A percentile compares a stretch with the other conserved stretches of the same genome.
Evolutionary conservation across 768 basidiomycete genomes (phyloP).

Genomic region (Mycena polygramma): DNA sequence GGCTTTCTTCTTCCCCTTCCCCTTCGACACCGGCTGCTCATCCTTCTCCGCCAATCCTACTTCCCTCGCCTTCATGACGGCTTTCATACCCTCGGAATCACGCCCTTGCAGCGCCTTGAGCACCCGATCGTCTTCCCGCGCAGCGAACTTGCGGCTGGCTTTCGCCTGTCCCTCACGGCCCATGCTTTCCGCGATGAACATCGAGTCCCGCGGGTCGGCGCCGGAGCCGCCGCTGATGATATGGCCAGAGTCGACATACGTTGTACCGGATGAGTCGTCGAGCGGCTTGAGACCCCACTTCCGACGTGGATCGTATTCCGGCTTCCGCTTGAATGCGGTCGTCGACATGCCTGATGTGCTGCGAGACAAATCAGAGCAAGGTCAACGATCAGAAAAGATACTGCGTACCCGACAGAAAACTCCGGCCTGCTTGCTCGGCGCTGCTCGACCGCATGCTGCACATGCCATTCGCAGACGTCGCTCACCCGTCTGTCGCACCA

Average conservation of each 20-base stretch:
- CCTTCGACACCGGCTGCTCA: conserved; percentile 37
- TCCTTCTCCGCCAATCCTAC: conserved; percentile 43
- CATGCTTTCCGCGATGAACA: conserved; percentile 76
- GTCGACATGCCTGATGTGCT: conserved; percentile 84
- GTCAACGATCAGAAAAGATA: not conserved
- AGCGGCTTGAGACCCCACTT: conserved; percentile 83
- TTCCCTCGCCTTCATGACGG: conserved; percentile 72
- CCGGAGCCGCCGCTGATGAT: conserved; percentile 65
- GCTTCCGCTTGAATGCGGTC: conserved; percentile 63
- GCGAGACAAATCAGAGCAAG: not conserved
- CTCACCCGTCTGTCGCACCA: conserved; percentile 94
- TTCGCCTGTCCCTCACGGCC: conserved; percentile 86
- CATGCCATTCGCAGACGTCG: conserved; percentile 93
- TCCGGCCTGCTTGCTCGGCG: conserved; percentile 85
- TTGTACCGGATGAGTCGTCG: conserved; percentile 57
- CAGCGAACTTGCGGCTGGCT: conserved; percentile 73
- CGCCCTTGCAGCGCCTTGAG: conserved; percentile 71
- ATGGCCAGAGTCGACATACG: conserved; percentile 88
- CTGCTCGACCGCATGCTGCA: conserved; percentile 84
- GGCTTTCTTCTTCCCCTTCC: conserved; percentile 45
- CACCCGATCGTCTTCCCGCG: conserved; percentile 70
- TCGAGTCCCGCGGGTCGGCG: conserved; percentile 51
- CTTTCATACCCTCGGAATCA: conserved; percentile 78
- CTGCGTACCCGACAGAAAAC: conserved; percentile 83
- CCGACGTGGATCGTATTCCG: conserved; percentile 74